phyloP scores from a whole-genome alignment of 2,329 filamentous ascomycete genomes.

The Trichophaea hybrida region DNA sequence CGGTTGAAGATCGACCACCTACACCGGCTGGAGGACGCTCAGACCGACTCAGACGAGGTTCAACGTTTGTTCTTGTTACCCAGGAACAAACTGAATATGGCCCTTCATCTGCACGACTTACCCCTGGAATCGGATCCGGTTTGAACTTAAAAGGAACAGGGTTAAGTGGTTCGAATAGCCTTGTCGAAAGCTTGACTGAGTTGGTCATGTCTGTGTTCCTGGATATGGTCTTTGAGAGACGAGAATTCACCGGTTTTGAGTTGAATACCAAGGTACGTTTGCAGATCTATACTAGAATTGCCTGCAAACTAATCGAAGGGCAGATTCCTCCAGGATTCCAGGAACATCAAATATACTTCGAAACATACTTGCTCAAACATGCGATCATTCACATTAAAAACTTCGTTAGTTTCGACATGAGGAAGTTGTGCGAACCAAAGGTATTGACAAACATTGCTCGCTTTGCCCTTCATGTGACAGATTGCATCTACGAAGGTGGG shows the following conservation, averaged over 20 bases:
- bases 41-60: slow-evolving; percentile 59
- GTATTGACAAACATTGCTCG: slow-evolving; percentile 76
- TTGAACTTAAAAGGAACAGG: slow-evolving; percentile 25
- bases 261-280: slow-evolving; percentile 51
- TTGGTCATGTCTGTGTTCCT: slow-evolving; percentile 67
- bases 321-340: slow-evolving; percentile 64
- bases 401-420: slow-evolving; percentile 55
- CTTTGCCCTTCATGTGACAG: slow-evolving; percentile 65
- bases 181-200: slow-evolving; percentile 63
- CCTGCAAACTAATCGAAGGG: background rate
- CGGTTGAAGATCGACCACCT: slow-evolving; percentile 36
- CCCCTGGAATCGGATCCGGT: slow-evolving; percentile 25
- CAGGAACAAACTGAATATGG: slow-evolving; percentile 47
- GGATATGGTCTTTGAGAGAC: slow-evolving; percentile 70
- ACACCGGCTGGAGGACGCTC: slow-evolving; percentile 35
- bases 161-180: slow-evolving; percentile 43
- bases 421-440: slow-evolving; percentile 62
- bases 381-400: slow-evolving; percentile 57
- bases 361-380: slow-evolving; percentile 70
- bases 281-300: slow-evolving; percentile 33
- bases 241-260: slow-evolving; percentile 80
- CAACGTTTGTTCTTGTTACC: slow-evolving; percentile 81
- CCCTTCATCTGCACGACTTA: slow-evolving; percentile 47
- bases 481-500: slow-evolving; percentile 69
- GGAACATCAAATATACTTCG: slow-evolving; percentile 89